A percentile compares a stretch with the other conserved stretches of the same genome.
Conservation (phyloP, 2,329 filamentous ascomycete species). For the Nemania bipapillata region DNA sequence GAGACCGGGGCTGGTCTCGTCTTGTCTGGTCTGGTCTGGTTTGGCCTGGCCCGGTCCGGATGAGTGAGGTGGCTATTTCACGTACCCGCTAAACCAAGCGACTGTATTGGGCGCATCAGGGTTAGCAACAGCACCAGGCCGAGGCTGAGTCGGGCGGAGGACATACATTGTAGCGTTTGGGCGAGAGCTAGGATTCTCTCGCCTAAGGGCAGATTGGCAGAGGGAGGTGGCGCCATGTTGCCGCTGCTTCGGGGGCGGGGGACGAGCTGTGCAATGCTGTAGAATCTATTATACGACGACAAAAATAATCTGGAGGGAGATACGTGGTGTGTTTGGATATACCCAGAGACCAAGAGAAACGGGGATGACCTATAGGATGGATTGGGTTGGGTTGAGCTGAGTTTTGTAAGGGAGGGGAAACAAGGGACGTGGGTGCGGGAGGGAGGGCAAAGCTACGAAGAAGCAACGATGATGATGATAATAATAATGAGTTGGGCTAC, state of each 20-base stretch:
- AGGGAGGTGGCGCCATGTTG: slow-evolving; percentile 78
- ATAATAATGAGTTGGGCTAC: slow-evolving; percentile 7
- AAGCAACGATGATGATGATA: slow-evolving; percentile 33
- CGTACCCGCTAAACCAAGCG: slow-evolving; percentile 84
- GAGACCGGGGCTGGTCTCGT: neutral
- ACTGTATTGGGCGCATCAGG: slow-evolving; percentile 59
- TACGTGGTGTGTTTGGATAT: slow-evolving; percentile 1
- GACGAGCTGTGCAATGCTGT: neutral
- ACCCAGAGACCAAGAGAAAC: neutral
- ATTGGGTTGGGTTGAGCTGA: too few relatives aligned
- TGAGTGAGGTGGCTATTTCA: slow-evolving; percentile 27
- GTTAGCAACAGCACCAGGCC: slow-evolving; percentile 54
- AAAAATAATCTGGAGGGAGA: slow-evolving; percentile 3
- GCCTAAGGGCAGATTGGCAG: slow-evolving; percentile 73
- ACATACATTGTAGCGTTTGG: slow-evolving; percentile 89
- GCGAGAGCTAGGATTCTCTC: slow-evolving; percentile 81
- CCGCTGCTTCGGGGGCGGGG: neutral
- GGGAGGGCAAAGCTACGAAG: slow-evolving; percentile 26
- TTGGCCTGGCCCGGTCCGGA: too few relatives aligned
- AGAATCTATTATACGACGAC: slow-evolving; percentile 20
- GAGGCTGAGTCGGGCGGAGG: slow-evolving; percentile 38
- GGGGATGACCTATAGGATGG: neutral
- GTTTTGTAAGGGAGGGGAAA: neutral
- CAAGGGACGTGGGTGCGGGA: slow-evolving; percentile 8
- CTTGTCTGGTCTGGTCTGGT: neutral